phyloP scores from a whole-genome alignment of 345 rosid species.

The Laguncularia racemosa region DNA sequence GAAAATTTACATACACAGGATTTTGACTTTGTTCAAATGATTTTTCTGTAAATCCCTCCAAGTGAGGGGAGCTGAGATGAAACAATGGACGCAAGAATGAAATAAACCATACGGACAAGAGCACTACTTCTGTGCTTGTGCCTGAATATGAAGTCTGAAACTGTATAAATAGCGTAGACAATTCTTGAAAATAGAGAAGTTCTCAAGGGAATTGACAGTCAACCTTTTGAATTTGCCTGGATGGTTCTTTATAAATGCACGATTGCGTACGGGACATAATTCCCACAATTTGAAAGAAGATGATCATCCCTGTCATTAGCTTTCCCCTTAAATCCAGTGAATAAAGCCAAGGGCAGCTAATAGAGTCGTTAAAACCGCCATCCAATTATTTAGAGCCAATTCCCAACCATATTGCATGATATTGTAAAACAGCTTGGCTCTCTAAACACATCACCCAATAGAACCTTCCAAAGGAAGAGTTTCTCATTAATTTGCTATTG shows the following conservation, averaged over 20 bases:
- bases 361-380: neutral
- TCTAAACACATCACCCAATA: no score
- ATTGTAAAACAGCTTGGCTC: no score
- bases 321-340: conserved; percentile 3
- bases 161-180: neutral
- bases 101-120: neutral
- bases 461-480: no score
- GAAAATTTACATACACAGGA: neutral
- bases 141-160: conserved; percentile 3
- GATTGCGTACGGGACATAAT: neutral
- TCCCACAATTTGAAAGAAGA: conserved; percentile 1
- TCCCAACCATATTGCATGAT: no score
- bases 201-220: conserved; percentile 7
- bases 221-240: conserved; percentile 5
- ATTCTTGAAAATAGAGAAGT: conserved; percentile 6
- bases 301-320: neutral
- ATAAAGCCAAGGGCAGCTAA: conserved; percentile 8
- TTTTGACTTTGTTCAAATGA: neutral
- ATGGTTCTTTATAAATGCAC: conserved; percentile 1
- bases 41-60: conserved; percentile 8
- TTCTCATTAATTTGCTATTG: no score
- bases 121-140: neutral
- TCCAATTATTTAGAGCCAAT: conserved; percentile 4
- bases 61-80: conserved; percentile 6
- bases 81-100: neutral